Base-by-base conservation (phyloP, 2,329 filamentous ascomycete species). In the Talaromyces marneffei region DNA sequence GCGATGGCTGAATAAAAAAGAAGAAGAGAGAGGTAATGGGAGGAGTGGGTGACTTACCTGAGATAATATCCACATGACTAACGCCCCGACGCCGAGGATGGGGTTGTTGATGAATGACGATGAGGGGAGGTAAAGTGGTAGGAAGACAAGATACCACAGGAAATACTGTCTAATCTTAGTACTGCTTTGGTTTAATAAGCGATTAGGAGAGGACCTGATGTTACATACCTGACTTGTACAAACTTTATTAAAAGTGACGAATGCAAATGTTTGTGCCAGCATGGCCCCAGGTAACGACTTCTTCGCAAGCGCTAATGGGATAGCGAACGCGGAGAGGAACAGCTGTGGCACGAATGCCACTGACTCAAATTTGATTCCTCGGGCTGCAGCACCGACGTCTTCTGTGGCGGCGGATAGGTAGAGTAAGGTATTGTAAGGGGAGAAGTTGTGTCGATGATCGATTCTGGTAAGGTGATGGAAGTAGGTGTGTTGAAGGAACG, bases 381-480 rank as follows among this genome's bases (percentile, higher is more conserved):
- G 74, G 69, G 25, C 60, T 6, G 20, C 16, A 6, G 40, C 25
- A 16, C 44, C 10, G 0, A 23, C n/a, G n/a, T 33, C 16, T 0
- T 78, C 74, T 0, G 80, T 74, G 1, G 80, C 76, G 90, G 94
- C 96, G 55, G 87, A 87, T 44, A 96, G 83, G 73, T 99, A 96
- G 2, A 99, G 83, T 7, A 97, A 83, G 0, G 87, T 90, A 74
- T 96, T 97, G 81, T 97, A 99, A 1, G 92, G 90, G 9, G 92
- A 97, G 78, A 99, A 99, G 78, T 99, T 99, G 79, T 99, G 94
- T 14, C 94, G 88, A 76, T 99, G 94, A 73, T 99, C 94, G 74
- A 96, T 88, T 63, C 94, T 89, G 4, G 88, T 92, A 64, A 97
- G 80, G 74, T 99, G 94, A 77, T 99, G 92, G 62, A 96, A 83